Base-by-base conservation (phyloP, 139 green algal genomes). In the Edaphochlamys debaryana region DNA sequence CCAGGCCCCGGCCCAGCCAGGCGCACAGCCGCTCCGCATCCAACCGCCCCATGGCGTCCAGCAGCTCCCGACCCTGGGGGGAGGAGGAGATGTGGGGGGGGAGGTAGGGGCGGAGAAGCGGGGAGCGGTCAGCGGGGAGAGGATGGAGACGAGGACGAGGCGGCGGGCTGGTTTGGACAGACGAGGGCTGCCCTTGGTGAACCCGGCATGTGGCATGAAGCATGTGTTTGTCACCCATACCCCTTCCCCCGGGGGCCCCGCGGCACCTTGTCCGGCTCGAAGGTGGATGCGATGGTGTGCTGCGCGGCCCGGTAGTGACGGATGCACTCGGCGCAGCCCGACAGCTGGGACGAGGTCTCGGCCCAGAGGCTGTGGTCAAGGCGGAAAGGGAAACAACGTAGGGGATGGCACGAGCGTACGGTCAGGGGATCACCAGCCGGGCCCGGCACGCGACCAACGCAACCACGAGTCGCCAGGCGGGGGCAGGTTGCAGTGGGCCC, bases 21-120 rank as follows among this genome's bases (percentile, higher is more conserved):
- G 29, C 5, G 9, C 45, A 34, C 15, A 83, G 63, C 0, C 77
- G 63, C 62, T 83, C 77, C 34, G 77, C 77, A 20, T 83, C 77
- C 36, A 37, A 38, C 3, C 77, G 77, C 13, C 45, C 42, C 45
- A 75, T 54, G 9, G 75, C 64, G 13, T 56, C 64, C 32, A 83
- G 63, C 22, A 83, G 62, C 30, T 25, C 2, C 34, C 8, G 32
- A 32, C 27, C 30, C 38, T 63, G 40, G 0, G 40, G 9, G 5
- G 32, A 7, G 64, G 27, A n/a, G 38, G 13, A 8, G 38, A 36
- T 48, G 8, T 8, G 34, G 19, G 9, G 4, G 64, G 2, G 9
- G 19, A 27, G 4, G 19, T 34, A 48, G 8, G 2, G 6, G 64
- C 45, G 17, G 34, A 27, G 9, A 62, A 6, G 52, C 20, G 17